A percentile compares a stretch with the other conserved stretches of the same genome.
Conservation (phyloP, 176 grass and related monocot genomes). For the Tillandsia fasciculata region DNA sequence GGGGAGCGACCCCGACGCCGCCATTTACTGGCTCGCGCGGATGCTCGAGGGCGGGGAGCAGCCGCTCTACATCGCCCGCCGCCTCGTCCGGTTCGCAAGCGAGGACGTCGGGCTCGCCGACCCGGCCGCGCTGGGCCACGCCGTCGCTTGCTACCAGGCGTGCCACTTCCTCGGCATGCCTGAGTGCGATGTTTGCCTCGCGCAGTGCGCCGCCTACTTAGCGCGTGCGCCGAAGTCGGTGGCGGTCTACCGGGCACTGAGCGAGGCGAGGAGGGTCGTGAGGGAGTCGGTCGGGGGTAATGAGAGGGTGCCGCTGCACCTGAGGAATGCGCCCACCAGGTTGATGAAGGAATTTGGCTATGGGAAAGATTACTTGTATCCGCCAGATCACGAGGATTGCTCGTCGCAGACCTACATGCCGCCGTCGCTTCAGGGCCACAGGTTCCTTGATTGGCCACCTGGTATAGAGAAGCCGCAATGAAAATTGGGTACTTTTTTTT, state of each 20-base stretch:
- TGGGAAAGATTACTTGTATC: conserved; percentile 40
- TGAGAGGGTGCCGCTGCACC: conserved; percentile 39
- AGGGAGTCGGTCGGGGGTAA: conserved; percentile 33
- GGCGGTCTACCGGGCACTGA: conserved; percentile 26
- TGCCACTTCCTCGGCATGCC: conserved; percentile 48
- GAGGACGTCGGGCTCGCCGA: conserved; percentile 41
- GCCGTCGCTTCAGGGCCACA: conserved; percentile 27
- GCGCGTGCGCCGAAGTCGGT: conserved; percentile 37
- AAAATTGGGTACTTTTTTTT: neutral
- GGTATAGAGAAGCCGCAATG: neutral
- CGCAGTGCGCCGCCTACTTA: conserved; percentile 37
- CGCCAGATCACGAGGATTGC: conserved; percentile 32
- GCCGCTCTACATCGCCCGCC: conserved; percentile 38
- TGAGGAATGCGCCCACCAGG: conserved; percentile 42
- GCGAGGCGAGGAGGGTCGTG: conserved; percentile 32
- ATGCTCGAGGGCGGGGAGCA: conserved; percentile 46
- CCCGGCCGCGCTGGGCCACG: conserved; percentile 31
- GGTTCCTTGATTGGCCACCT: conserved; percentile 36
- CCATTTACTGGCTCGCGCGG: conserved; percentile 42
- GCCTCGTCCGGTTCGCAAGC: conserved; percentile 35
- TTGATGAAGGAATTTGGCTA: conserved; percentile 46
- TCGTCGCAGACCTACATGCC: conserved; percentile 37
- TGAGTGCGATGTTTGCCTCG: conserved; percentile 42
- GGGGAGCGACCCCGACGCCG: conserved; percentile 31
- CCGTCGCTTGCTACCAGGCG: conserved; percentile 37